Evolutionary conservation across 2,329 filamentous ascomycete species (phyloP), one percentile per base, ranked within the genome.

Genomic region (Chaetomiaceae sp.): DNA sequence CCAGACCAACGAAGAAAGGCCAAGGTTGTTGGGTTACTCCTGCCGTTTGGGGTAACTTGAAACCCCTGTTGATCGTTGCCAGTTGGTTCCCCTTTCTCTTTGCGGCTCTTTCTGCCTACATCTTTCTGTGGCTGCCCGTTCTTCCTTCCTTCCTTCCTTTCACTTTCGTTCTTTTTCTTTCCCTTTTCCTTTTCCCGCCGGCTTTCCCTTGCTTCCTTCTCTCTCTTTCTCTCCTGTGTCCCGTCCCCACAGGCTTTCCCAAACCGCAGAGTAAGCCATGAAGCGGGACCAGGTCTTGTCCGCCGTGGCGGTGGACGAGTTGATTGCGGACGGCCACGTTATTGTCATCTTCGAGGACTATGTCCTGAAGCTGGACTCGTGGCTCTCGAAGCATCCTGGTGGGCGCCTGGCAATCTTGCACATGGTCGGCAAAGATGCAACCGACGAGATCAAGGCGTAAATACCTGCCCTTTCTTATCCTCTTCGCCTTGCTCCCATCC

Each of bases 361-460:
- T 45, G 74, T 79, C 14, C 67, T 84, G 57, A 70, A 72, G 50
- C 73, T 84, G 33, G 77, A 81, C 59, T 66, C 69, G 38, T 85
- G 81, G 81, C 71, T 83, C 57, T 63, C 74, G 48, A 73, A 68
- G 27, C 10, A 70, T 97, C 59, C 96, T 90, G 71, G 83, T 89
- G 33, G 92, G 97, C 68, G 78, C 85, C 33, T 99, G 90, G 89
- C 92, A 46, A 95, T 99, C 58, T 75, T 82, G 65, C 93, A 99
- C 66, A 93, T 96, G 89, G 81, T 97, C 55, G 90, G 90, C 55
- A 82, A 86, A 69, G 90, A 96, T 80, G 92, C 89, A 44, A 96
- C 92, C 9, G 90, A 96, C 67, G 93, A 97, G 70, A 85, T 97
- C 55, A 89, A 86, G 67, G 88, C 85, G 89, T 96, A 78, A 44